Conservation (phyloP, 2,329 filamentous ascomycete genomes). For the Gremmenia infestans region DNA sequence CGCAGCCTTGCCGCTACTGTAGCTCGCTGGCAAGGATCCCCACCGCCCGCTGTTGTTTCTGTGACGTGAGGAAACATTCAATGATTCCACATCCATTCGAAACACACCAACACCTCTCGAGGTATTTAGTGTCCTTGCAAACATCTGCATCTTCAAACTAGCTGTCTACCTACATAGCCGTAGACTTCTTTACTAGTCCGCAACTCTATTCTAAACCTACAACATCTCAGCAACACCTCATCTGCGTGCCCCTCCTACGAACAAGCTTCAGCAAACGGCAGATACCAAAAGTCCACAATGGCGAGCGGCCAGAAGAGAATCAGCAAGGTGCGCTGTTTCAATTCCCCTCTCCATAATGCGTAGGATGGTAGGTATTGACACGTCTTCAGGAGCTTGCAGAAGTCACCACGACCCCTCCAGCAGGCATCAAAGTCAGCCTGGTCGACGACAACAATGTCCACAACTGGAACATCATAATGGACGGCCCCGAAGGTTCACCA, state of each 20-base stretch:
- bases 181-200: no score
- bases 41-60: background rate
- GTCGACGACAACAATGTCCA: constrained; percentile 60
- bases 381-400: constrained; percentile 53
- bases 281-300: constrained; percentile 16
- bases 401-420: constrained; percentile 48
- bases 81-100: no score
- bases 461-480: constrained; percentile 63
- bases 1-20: background rate
- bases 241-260: constrained; percentile 1
- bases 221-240: background rate
- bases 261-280: background rate
- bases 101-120: no score
- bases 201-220: background rate
- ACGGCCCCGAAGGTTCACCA: constrained; percentile 58
- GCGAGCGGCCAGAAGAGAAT: constrained; percentile 27
- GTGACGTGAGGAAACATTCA: background rate
- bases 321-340: constrained; percentile 17
- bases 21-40: no score
- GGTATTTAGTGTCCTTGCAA: background rate
- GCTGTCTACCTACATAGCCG: background rate
- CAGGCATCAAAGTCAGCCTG: constrained; percentile 51
- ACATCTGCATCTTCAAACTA: background rate
- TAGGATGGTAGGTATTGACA: constrained; percentile 3
- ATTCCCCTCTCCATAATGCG: background rate